These are phyloP conservation scores for Elaeis oleifera DNA, from an alignment of 202 grass and related monocot genomes.

Conservation along the genomic window DNA sequence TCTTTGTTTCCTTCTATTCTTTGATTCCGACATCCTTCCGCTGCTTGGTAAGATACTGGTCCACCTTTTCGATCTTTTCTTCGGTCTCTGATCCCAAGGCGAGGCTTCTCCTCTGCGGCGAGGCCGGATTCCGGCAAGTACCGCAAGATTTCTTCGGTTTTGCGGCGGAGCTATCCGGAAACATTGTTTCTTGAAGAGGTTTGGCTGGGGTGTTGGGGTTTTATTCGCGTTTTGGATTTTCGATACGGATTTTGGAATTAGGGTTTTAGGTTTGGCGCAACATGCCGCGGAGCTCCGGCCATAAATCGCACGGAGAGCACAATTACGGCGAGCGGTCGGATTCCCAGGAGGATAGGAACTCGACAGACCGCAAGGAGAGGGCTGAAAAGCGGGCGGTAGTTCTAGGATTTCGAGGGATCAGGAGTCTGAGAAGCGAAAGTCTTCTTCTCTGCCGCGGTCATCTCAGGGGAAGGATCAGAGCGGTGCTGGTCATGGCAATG, in stretches of 20 bases:
- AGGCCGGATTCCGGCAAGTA: too few species aligned
- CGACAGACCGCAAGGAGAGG: neutral
- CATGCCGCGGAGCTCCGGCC: constrained; percentile 27
- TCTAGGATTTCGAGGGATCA: constrained; percentile 9
- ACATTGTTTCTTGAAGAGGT: neutral
- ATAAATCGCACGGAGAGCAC: neutral
- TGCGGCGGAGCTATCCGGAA: too few species aligned
- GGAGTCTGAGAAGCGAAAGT: constrained; percentile 15
- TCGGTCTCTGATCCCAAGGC: too few species aligned
- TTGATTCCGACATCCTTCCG: too few species aligned
- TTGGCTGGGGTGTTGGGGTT: neutral
- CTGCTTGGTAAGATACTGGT: too few species aligned
- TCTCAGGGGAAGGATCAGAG: neutral
- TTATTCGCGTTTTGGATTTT: neutral
- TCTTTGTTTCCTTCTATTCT: too few species aligned
- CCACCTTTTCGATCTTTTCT: too few species aligned
- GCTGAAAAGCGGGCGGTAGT: neutral
- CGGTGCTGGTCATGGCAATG: constrained; percentile 6
- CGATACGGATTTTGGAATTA: too few species aligned
- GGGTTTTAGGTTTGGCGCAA: neutral
- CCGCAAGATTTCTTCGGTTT: too few species aligned
- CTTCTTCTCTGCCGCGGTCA: neutral
- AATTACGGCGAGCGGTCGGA: constrained; percentile 19
- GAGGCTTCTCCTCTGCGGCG: too few species aligned
- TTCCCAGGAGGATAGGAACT: constrained; percentile 17